Percentiles rank a stretch among this genome's conserved stretches.
Conservation (phyloP, 2,329 filamentous ascomycete species). For the Botrytis squamosa region DNA sequence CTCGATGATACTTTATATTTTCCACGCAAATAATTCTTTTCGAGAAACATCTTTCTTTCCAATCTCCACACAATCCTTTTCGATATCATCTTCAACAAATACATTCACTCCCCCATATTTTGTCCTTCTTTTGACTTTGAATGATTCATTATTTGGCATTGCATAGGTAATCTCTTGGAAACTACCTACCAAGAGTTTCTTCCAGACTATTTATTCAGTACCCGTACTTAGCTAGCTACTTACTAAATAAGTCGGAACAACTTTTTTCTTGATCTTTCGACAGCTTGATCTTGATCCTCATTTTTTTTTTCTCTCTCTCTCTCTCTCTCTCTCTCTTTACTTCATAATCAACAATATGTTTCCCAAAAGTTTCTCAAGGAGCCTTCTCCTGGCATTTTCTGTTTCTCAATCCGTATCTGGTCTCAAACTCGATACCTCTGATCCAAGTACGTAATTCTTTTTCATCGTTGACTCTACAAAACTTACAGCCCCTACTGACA, state of each 20-base stretch:
- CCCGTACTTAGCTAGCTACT: neutral
- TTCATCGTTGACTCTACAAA: neutral
- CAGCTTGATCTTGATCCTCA: neutral
- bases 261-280: too few relatives aligned
- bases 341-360: slow-evolving; percentile 15
- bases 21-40: neutral
- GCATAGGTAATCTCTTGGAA: neutral
- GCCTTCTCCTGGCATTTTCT: neutral
- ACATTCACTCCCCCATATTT: neutral
- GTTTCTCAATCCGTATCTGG: slow-evolving; percentile 1
- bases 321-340: neutral
- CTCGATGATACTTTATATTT: neutral
- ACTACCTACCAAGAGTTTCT: too few relatives aligned
- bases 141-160: slow-evolving; percentile 1
- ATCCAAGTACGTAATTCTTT: neutral
- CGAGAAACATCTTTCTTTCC: neutral
- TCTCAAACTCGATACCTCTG: slow-evolving; percentile 15
- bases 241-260: neutral
- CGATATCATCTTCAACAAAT: neutral
- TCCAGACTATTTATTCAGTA: neutral
- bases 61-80: neutral
- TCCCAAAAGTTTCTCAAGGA: neutral
- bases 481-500: neutral
- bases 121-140: neutral
- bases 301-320: too few relatives aligned